phyloP scores from a whole-genome alignment of 176 grass and related monocot species.

The maize (Zea mays) region Zm-B73-REFERENCE-NAM-5.0 NC_050099.1:187017501-187018000 shows the following conservation, averaged over 20 bases:
- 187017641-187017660: constrained; percentile 32
- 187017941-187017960: constrained; percentile 69
- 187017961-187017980: constrained; percentile 58
- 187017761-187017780: constrained; percentile 47
- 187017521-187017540: background rate
- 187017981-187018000: constrained; percentile 55
- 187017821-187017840: background rate
- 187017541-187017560: constrained; percentile 29
- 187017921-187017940: constrained; percentile 63
- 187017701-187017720: too few relatives aligned
- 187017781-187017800: constrained; percentile 52
- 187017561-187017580: constrained; percentile 12
- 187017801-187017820: background rate
- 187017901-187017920: constrained; percentile 56
- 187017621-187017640: background rate
- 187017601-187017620: constrained; percentile 22
- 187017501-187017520: constrained; percentile 34
- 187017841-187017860: background rate
- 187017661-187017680: constrained; percentile 28
- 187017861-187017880: constrained; percentile 15
- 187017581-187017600: constrained; percentile 12
- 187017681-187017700: constrained; percentile 11
- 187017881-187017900: constrained; percentile 53
- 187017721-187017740: constrained; percentile 24
- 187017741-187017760: constrained; percentile 10